Evolutionary conservation across 2,329 filamentous ascomycete species (phyloP).

Genomic region (Acrodontium crateriforme): DNA sequence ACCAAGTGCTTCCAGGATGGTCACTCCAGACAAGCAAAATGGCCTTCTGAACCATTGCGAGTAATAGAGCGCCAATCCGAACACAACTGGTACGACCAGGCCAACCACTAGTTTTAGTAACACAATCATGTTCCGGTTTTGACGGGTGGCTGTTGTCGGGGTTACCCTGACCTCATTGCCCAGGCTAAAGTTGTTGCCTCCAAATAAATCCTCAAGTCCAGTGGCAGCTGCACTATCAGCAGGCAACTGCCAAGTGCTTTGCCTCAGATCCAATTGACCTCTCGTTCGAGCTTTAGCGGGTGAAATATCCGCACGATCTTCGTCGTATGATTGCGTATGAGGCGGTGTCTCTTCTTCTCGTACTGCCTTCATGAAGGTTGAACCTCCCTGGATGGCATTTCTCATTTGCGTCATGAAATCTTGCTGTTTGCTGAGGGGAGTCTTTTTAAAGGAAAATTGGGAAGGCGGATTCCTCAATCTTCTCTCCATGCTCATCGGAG

Average conservation of each 20-base stretch:
- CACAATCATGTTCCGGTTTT: too few relatives aligned
- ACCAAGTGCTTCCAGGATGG: too few relatives aligned
- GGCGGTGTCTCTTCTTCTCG: background rate
- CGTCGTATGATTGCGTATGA: background rate
- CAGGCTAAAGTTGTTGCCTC: too few relatives aligned
- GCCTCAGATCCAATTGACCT: constrained; percentile 9
- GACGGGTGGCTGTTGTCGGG: too few relatives aligned
- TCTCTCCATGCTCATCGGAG: constrained; percentile 52
- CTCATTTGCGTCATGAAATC: constrained; percentile 37
- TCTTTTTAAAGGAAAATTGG: constrained; percentile 37
- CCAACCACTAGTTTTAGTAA: too few relatives aligned
- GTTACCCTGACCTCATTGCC: too few relatives aligned
- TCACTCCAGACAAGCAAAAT: too few relatives aligned
- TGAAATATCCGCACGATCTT: constrained; percentile 3
- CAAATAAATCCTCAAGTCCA: constrained; percentile 14
- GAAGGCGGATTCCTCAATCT: constrained; percentile 48
- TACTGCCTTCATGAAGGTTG: constrained; percentile 4
- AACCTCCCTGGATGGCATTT: constrained; percentile 10
- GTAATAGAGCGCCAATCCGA: too few relatives aligned
- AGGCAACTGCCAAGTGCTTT: constrained; percentile 8
- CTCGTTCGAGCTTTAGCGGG: constrained; percentile 11
- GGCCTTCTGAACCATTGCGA: too few relatives aligned
- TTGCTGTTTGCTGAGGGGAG: constrained; percentile 31
- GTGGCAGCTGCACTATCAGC: constrained; percentile 7
- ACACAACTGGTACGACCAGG: too few relatives aligned